Conservation (phyloP, 2,329 filamentous ascomycete genomes). For the Lachnellula willkommii region DNA sequence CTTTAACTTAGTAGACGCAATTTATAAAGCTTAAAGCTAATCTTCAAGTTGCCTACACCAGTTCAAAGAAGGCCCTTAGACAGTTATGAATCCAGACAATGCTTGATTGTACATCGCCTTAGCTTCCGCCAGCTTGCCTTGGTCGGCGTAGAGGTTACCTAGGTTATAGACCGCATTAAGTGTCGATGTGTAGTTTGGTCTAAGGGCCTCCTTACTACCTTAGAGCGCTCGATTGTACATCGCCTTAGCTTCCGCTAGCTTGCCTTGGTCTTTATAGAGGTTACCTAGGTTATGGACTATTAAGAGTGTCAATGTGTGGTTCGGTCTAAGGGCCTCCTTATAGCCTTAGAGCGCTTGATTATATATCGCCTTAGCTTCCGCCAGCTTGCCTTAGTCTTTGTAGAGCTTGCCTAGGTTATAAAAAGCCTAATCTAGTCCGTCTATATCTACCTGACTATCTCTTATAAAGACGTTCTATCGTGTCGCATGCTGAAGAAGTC, state of each 20-base stretch:
- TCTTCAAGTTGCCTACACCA: constrained; percentile 14
- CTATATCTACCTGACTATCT: too few relatives aligned
- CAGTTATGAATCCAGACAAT: constrained; percentile 13
- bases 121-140: too few relatives aligned
- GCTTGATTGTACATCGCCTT: constrained; percentile 24
- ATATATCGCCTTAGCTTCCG: constrained; percentile 27
- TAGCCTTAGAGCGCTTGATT: constrained; percentile 28
- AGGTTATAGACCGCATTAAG: too few relatives aligned
- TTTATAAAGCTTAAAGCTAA: constrained; percentile 13
- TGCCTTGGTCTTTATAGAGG: neutral
- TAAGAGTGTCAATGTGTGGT: constrained; percentile 26
- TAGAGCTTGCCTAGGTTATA: constrained; percentile 16
- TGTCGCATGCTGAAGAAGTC: too few relatives aligned
- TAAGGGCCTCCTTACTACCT: constrained; percentile 23
- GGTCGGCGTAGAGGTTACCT: too few relatives aligned
- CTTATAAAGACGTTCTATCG: too few relatives aligned
- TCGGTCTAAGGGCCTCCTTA: constrained; percentile 20
- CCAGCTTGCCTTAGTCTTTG: constrained; percentile 17
- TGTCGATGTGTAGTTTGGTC: too few relatives aligned
- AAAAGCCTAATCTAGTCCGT: neutral
- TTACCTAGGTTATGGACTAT: constrained; percentile 25
- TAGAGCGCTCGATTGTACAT: constrained; percentile 31
- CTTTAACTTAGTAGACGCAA: constrained; percentile 4
- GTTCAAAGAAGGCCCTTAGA: constrained; percentile 17
- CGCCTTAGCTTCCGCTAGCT: constrained; percentile 19